These are phyloP conservation scores for Monosporascus ibericus DNA, from an alignment of 2,329 filamentous ascomycete genomes.

Conservation along the genomic window DNA sequence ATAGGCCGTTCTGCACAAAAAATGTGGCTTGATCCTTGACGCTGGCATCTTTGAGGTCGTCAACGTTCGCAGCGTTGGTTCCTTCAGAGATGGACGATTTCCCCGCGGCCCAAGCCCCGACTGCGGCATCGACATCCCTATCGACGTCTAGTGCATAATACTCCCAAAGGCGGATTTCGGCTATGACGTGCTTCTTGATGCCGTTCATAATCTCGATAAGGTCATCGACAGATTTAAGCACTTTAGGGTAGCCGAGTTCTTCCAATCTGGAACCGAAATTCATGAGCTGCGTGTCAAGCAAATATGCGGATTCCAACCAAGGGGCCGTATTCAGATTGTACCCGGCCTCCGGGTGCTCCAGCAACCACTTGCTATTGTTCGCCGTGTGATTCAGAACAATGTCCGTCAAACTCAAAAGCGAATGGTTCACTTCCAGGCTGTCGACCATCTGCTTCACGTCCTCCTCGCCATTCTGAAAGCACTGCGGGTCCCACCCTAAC, in stretches of 20 bases:
- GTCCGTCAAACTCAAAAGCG: slow-evolving; percentile 83
- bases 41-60: slow-evolving; percentile 40
- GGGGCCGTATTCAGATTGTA: slow-evolving; percentile 93
- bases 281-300: slow-evolving; percentile 57
- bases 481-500: slow-evolving; percentile 71
- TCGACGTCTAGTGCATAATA: slow-evolving; percentile 84
- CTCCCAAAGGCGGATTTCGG: slow-evolving; percentile 79
- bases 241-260: slow-evolving; percentile 67
- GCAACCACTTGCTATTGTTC: slow-evolving; percentile 88
- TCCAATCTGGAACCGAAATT: slow-evolving; percentile 72
- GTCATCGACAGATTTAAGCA: slow-evolving; percentile 65
- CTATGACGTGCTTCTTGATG: slow-evolving; percentile 74
- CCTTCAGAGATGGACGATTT: slow-evolving; percentile 49
- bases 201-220: slow-evolving; percentile 76
- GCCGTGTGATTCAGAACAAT: slow-evolving; percentile 98
- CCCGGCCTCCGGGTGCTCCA: slow-evolving; percentile 89
- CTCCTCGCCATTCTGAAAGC: slow-evolving; percentile 79
- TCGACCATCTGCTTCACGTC: slow-evolving; percentile 72
- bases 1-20: slow-evolving; percentile 62
- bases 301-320: slow-evolving; percentile 59
- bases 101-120: slow-evolving; percentile 66
- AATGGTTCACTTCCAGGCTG: slow-evolving; percentile 79
- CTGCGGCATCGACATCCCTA: slow-evolving; percentile 58
- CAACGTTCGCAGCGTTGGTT: slow-evolving; percentile 30
- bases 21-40: slow-evolving; percentile 53